phyloP scores from a whole-genome alignment of 768 basidiomycete genomes.

The Steccherinum ochraceum region DNA sequence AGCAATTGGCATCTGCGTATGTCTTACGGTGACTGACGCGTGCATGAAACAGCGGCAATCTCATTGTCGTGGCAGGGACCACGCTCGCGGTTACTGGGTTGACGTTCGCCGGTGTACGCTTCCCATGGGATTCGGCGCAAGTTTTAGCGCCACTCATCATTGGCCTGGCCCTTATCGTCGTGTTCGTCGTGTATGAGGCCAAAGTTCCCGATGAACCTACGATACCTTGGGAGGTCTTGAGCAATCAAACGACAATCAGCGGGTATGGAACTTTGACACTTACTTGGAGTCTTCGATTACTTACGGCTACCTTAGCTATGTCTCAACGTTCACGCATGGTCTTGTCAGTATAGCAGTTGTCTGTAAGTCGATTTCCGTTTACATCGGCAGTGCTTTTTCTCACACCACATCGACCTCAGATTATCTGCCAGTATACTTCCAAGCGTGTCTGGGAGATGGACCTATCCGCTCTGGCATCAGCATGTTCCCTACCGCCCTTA shows the following conservation, averaged over 20 bases:
- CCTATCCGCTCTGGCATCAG: slow-evolving; percentile 24
- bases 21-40: neutral
- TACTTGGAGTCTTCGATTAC: neutral
- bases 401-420: slow-evolving; percentile 21
- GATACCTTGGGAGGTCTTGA: slow-evolving; percentile 10
- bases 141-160: slow-evolving; percentile 35
- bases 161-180: slow-evolving; percentile 26
- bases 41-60: slow-evolving; percentile 26
- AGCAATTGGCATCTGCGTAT: slow-evolving; percentile 15
- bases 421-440: slow-evolving; percentile 39
- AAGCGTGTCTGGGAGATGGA: slow-evolving; percentile 31
- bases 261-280: slow-evolving; percentile 2
- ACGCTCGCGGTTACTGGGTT: slow-evolving; percentile 29
- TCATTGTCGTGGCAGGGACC: slow-evolving; percentile 25
- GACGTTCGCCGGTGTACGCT: slow-evolving; percentile 35
- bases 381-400: neutral
- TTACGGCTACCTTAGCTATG: slow-evolving; percentile 13
- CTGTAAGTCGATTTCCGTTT: slow-evolving; percentile 15
- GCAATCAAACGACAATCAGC: slow-evolving; percentile 9
- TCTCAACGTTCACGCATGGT: slow-evolving; percentile 20
- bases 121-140: slow-evolving; percentile 31
- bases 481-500: slow-evolving; percentile 17
- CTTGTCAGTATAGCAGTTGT: slow-evolving; percentile 12
- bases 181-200: slow-evolving; percentile 15
- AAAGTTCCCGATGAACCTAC: slow-evolving; percentile 7